phyloP scores from a whole-genome alignment of 495 filamentous ascomycete species.

The Acidomyces sp. region DNA sequence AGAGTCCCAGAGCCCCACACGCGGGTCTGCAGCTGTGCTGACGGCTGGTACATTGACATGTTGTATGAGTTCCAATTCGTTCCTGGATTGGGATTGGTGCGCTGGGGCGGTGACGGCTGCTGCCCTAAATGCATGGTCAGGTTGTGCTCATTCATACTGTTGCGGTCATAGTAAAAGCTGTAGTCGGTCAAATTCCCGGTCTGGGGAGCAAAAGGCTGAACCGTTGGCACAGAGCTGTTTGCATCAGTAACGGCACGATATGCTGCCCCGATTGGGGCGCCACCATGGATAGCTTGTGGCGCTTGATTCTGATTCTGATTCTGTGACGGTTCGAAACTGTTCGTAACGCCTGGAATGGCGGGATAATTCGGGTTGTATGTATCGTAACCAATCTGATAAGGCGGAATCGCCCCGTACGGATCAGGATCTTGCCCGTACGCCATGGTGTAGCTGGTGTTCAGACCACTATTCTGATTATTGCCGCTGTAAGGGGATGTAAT shows the following conservation, averaged over 20 bases:
- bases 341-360: conserved; percentile 15
- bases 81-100: too few species aligned
- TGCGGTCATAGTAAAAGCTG: conserved; percentile 12
- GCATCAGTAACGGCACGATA: conserved; percentile 1
- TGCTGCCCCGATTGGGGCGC: not conserved
- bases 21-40: too few species aligned
- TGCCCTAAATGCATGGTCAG: not conserved
- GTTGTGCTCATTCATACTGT: conserved; percentile 2
- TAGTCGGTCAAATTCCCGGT: conserved; percentile 9
- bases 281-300: not conserved
- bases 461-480: conserved; percentile 5
- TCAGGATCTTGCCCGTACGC: conserved; percentile 17
- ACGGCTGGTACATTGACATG: too few species aligned
- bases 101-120: too few species aligned
- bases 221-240: not conserved
- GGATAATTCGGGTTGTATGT: conserved; percentile 18
- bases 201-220: not conserved
- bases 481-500: conserved; percentile 2
- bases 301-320: not conserved
- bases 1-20: too few species aligned
- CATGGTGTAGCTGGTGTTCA: conserved; percentile 19
- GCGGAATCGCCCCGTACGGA: conserved; percentile 18
- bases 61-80: too few species aligned
- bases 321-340: conserved; percentile 14
- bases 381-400: conserved; percentile 16